Conservation (phyloP, 2,329 filamentous ascomycete species). For the Bretziella fagacearum region DNA sequence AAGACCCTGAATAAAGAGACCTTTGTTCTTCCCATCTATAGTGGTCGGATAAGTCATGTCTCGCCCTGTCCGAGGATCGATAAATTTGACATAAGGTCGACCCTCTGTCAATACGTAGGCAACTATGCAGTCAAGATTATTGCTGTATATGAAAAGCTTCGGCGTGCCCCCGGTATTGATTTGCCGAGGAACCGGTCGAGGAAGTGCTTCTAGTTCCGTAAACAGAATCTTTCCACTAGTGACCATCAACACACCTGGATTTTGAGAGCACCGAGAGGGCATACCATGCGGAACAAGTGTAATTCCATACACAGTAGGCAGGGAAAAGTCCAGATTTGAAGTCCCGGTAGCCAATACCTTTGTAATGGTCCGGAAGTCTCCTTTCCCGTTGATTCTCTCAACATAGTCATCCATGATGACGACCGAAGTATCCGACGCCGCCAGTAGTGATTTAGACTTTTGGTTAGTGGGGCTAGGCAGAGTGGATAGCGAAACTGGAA, state of each 20-base stretch:
- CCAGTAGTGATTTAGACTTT: slow-evolving; percentile 23
- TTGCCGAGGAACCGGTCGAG: slow-evolving; percentile 32
- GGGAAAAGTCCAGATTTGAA: slow-evolving; percentile 21
- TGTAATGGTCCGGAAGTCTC: slow-evolving; percentile 25
- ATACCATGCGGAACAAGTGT: slow-evolving; percentile 5
- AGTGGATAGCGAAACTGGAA: slow-evolving; percentile 18
- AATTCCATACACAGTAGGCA: slow-evolving; percentile 4
- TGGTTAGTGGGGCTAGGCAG: neutral
- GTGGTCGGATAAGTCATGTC: slow-evolving; percentile 32
- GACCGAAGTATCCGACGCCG: slow-evolving; percentile 33
- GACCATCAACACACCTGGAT: slow-evolving; percentile 25
- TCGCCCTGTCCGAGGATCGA: slow-evolving; percentile 37
- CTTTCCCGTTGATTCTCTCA: slow-evolving; percentile 13
- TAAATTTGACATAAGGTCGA: slow-evolving; percentile 34
- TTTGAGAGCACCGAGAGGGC: neutral
- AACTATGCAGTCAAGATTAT: slow-evolving; percentile 33
- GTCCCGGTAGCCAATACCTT: slow-evolving; percentile 36
- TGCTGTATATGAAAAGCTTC: slow-evolving; percentile 37
- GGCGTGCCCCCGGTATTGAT: slow-evolving; percentile 33
- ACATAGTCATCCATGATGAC: slow-evolving; percentile 27
- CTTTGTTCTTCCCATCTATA: slow-evolving; percentile 23
- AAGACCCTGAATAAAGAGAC: slow-evolving; percentile 37
- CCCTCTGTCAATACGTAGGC: slow-evolving; percentile 31
- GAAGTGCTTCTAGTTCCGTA: slow-evolving; percentile 31
- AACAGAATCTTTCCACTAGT: slow-evolving; percentile 34